Conservation (phyloP, 2,329 filamentous ascomycete species). For the Aaosphaeria arxii region DNA sequence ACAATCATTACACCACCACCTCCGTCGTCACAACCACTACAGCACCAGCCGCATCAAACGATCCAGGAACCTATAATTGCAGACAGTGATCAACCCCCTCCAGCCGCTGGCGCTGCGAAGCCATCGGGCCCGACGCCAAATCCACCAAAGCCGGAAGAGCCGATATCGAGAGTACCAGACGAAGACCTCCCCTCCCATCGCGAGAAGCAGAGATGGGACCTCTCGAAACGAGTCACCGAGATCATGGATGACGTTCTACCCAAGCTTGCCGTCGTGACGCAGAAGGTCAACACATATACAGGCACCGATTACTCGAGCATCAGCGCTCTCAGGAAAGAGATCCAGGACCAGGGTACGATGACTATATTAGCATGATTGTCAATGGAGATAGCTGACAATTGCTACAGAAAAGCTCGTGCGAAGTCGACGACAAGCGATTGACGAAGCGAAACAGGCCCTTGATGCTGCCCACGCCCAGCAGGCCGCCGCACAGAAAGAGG, state of each 20-base stretch:
- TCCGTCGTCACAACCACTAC: too few species aligned
- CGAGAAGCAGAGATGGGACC: slow-evolving; percentile 53
- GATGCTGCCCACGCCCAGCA: slow-evolving; percentile 80
- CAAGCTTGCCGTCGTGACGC: slow-evolving; percentile 79
- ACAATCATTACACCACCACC: too few species aligned
- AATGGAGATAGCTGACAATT: slow-evolving; percentile 6
- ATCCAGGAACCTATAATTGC: too few species aligned
- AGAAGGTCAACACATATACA: slow-evolving; percentile 89
- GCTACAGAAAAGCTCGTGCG: slow-evolving; percentile 57
- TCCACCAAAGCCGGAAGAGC: slow-evolving; percentile 12
- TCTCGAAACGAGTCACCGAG: slow-evolving; percentile 61
- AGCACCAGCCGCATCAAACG: too few species aligned
- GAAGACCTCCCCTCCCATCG: slow-evolving; percentile 52
- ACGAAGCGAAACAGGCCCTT: slow-evolving; percentile 70
- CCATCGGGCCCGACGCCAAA: not conserved
- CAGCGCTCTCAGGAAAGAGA: slow-evolving; percentile 77
- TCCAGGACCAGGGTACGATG: slow-evolving; percentile 61
- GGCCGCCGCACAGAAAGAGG: slow-evolving; percentile 88
- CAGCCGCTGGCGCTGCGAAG: not conserved
- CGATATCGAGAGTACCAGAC: slow-evolving; percentile 31
- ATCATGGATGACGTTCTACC: slow-evolving; percentile 89
- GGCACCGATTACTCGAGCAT: slow-evolving; percentile 84
- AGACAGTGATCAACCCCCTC: not conserved
- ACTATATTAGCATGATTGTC: slow-evolving; percentile 1
- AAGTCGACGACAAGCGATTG: slow-evolving; percentile 60